Base-by-base conservation (phyloP, 495 filamentous ascomycete genomes). In the Tuber calosporum region DNA sequence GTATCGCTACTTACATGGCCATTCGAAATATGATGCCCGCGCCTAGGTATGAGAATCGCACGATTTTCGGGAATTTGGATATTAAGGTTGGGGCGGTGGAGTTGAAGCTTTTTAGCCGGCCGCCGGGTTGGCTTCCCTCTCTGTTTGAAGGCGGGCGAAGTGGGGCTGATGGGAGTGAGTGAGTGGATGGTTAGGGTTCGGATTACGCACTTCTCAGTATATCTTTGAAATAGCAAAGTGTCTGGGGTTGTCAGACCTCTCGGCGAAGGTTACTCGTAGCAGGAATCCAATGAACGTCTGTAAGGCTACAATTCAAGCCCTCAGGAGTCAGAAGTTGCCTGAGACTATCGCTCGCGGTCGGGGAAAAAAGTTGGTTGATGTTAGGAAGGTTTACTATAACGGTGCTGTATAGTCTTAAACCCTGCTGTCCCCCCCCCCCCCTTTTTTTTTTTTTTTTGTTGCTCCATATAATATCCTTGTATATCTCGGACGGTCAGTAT, bases 251-350 rank as follows among this genome's bases (percentile, higher is more conserved):
- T 84, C 87, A 45, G 95, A 99, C 81, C 87, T 99, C 20, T 87
- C 92, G 9, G 95, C 92, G 26, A 87, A 87, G 45, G 91, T 96
- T 66, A 87, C 88, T 66, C 87, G 93, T 37, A 90, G 90, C 37
- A 85, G 93, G 72, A 99, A 97, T 86, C 91, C 90, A 71, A 96
- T 98, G 93, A 99, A 99, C 84, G 90, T 93, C 20, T 90, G 96
- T 79, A 97, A 97, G 85, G 94, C 95, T 20, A 88, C 91, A 40
- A 91, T 91, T 81, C 79, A 93, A 81, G 95, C 94, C 1, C 85
- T 99, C 67, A 85, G 87, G 84, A 90, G 83, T 84, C 95, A 99
- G 85, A 87, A 86, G 73, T 84, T 94, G 77, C 96, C 96, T 15
- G 92, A 98, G 81, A 89, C 93, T 79, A 87, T 99, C 81, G 95